phyloP scores from a whole-genome alignment of 352 stramenopile genomes.

The Peronospora belbahrii region DNA sequence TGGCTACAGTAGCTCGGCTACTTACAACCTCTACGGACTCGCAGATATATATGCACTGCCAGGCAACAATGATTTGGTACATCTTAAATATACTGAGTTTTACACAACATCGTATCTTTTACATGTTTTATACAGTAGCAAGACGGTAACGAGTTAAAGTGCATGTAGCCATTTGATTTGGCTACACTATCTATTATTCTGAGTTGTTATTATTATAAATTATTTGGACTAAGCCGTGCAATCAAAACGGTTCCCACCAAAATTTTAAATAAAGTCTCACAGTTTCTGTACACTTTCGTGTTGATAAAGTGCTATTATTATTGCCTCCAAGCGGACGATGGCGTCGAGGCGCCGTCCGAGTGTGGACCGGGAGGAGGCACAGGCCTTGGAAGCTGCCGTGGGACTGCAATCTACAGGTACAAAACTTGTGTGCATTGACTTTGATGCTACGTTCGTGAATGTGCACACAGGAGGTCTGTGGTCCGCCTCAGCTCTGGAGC shows the following conservation, averaged over 20 bases:
- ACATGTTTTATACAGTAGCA: too few species aligned
- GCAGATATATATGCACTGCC: too few species aligned
- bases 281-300: neutral
- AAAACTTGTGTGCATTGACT: slow-evolving; percentile 79
- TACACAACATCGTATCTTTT: too few species aligned
- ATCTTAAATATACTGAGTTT: too few species aligned
- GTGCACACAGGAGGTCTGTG: slow-evolving; percentile 70
- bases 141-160: too few species aligned
- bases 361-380: slow-evolving; percentile 17
- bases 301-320: slow-evolving; percentile 5
- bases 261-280: slow-evolving; percentile 11
- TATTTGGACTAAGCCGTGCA: too few species aligned
- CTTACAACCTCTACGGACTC: too few species aligned
- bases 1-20: too few species aligned
- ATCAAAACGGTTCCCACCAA: slow-evolving; percentile 14
- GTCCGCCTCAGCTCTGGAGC: slow-evolving; percentile 29
- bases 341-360: slow-evolving; percentile 16
- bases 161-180: too few species aligned
- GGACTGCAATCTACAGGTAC: slow-evolving; percentile 32
- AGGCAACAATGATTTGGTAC: too few species aligned
- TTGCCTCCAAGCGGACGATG: slow-evolving; percentile 1
- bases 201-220: too few species aligned
- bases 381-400: slow-evolving; percentile 32
- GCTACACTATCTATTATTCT: too few species aligned
- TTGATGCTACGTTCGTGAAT: slow-evolving; percentile 72